Base-by-base conservation (phyloP, 495 filamentous ascomycete species). In the Annulohypoxylon maeteangense region DNA sequence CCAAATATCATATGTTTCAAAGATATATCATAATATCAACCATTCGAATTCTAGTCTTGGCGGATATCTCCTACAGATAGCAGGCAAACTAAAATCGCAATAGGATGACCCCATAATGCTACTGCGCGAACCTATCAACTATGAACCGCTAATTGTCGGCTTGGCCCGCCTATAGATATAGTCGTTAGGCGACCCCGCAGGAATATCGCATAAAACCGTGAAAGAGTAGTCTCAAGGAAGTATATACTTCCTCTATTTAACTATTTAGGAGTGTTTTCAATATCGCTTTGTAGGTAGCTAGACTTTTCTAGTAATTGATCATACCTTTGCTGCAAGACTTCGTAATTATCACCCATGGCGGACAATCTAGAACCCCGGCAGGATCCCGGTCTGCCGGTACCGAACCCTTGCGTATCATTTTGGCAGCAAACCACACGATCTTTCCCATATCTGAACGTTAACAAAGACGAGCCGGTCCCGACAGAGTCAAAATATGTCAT, bases 371-470 rank as follows among this genome's bases (percentile, higher is more conserved):
- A 38, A 31, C 45, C 63, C 14, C 42, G 25, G 23, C 56, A 61
- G 22, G 27, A 23, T 23, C 18, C 66, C 51, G 58, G 69, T 20
- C 31, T 74, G 18, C 71, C 71, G 20, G 67, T 74, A 23, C 42
- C 71, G 20, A 45, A 70, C 2, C 71, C 71, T 11, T 74, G 71
- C 32, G 44, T 74, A 23, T 74, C 68, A 1, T 75, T 75, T 31
- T 75, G 72, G 72, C 72, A 75, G 23, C 67, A 68, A 38, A 75
- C 72, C 1, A 75, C 72, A 31, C 68, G 72, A 22, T 71, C 72
- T 0, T 72, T 68, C 53, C 71, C 65, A n/a, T 65, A 74, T 50
- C 74, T 78, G 12, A 68, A 78, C n/a, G 11, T 47, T 2, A 76
- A 78, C 27, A 16, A 60, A 12, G 57, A 67, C 14, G 53, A 60